These are phyloP conservation scores for Auxenochlorella pyrenoidosa DNA, from an alignment of 139 green algal genomes.

Conservation along the genomic window DNA sequence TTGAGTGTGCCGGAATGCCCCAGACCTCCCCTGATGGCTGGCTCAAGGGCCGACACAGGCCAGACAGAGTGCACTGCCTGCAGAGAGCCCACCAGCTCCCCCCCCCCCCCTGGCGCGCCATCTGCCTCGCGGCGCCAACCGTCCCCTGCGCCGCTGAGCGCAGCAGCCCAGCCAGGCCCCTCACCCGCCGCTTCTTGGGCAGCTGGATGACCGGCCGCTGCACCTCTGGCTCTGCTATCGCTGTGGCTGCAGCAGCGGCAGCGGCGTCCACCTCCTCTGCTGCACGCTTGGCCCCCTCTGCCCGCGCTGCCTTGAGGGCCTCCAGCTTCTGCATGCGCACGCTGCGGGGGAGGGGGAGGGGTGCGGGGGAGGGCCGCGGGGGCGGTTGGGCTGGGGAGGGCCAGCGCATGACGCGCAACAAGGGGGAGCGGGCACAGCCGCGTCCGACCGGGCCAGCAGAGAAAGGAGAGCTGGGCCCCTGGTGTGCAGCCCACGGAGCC, in stretches of 20 bases:
- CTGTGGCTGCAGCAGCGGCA: not conserved
- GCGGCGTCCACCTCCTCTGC: conserved; percentile 16
- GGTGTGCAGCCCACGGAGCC: too few species aligned
- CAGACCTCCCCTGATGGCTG: too few species aligned
- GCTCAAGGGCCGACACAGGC: too few species aligned
- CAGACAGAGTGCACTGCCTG: too few species aligned
- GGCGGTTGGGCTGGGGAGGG: not conserved
- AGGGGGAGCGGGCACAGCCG: not conserved
- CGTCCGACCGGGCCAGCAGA: too few species aligned
- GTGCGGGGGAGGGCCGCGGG: too few species aligned
- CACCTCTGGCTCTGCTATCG: conserved; percentile 32
- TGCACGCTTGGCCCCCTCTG: not conserved
- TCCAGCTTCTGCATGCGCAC: conserved; percentile 45
- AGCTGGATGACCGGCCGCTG: conserved; percentile 23
- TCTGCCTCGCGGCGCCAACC: too few species aligned
- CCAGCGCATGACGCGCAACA: not conserved
- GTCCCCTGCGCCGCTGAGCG: too few species aligned
- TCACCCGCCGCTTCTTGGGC: conserved; percentile 39
- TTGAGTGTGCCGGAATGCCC: too few species aligned
- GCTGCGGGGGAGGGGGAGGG: not conserved
- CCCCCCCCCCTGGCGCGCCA: too few species aligned
- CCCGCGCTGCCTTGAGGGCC: not conserved
- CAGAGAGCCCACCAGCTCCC: too few species aligned
- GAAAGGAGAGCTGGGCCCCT: too few species aligned
- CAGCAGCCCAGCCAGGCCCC: not conserved